Conservation (phyloP, 169 alveolate species). For the Cryptosporidium parvum region DNA sequence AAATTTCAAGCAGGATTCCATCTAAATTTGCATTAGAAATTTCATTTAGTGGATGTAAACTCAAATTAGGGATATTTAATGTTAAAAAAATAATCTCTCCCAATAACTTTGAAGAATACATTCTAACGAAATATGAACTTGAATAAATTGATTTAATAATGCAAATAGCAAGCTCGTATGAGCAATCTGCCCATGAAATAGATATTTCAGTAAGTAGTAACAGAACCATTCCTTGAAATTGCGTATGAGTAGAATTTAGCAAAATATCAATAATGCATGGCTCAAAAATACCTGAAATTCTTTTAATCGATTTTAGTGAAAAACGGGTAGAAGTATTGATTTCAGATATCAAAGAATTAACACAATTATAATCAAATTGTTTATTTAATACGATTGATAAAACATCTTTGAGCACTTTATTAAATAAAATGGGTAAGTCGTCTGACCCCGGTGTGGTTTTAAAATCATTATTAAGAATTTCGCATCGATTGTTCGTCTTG, state of each 20-base stretch:
- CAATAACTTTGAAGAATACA: constrained; percentile 23
- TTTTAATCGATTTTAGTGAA: constrained; percentile 32
- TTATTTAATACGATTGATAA: neutral
- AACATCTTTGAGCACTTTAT: neutral
- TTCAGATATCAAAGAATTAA: neutral
- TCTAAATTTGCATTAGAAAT: neutral
- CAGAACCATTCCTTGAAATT: constrained; percentile 66
- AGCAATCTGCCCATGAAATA: constrained; percentile 49
- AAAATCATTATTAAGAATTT: neutral
- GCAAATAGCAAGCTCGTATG: constrained; percentile 26
- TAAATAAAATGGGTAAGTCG: neutral
- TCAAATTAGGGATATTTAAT: constrained; percentile 18
- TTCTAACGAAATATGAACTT: constrained; percentile 32
- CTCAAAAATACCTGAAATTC: constrained; percentile 5
- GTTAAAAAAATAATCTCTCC: constrained; percentile 16
- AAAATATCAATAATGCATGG: constrained; percentile 20
- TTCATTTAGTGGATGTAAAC: neutral
- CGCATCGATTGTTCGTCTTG: neutral
- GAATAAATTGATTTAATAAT: constrained; percentile 43
- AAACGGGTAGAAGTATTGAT: neutral
- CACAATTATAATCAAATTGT: neutral
- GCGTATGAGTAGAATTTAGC: constrained; percentile 14
- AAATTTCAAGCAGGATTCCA: neutral
- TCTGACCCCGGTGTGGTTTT: neutral
- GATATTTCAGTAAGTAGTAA: constrained; percentile 47